A percentile compares a stretch with the other conserved stretches of the same genome.
These are phyloP conservation scores for Triticum turgidum DNA, from an alignment of 176 grass and related monocot genomes.

Conservation along the genomic window DNA sequence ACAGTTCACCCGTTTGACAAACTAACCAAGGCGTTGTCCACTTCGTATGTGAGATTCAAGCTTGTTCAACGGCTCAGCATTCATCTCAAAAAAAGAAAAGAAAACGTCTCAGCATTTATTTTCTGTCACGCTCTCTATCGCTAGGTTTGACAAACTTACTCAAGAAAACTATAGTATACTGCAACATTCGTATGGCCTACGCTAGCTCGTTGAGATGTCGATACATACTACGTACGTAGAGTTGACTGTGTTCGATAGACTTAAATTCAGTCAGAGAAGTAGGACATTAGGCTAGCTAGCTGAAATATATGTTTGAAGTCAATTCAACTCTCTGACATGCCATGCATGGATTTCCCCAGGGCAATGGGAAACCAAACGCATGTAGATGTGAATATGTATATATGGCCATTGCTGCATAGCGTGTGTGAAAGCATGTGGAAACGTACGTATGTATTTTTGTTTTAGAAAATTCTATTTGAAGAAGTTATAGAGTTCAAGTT, in stretches of 20 bases:
- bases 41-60: slow-evolving; percentile 17
- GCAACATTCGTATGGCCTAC: neutral
- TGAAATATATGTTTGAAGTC: slow-evolving; percentile 33
- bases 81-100: too few relatives aligned
- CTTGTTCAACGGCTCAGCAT: slow-evolving; percentile 29
- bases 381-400: neutral
- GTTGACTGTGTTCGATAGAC: neutral
- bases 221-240: neutral
- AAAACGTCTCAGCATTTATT: slow-evolving; percentile 8
- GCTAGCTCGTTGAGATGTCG: neutral
- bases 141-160: slow-evolving; percentile 32
- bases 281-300: neutral
- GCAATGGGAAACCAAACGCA: slow-evolving; percentile 26
- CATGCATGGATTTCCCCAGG: slow-evolving; percentile 16
- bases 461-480: neutral
- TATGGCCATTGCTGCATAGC: neutral
- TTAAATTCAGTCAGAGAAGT: slow-evolving; percentile 22
- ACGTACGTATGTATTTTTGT: slow-evolving; percentile 4
- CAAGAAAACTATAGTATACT: slow-evolving; percentile 1
- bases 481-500: slow-evolving; percentile 12
- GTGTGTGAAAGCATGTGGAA: slow-evolving; percentile 28
- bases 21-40: neutral
- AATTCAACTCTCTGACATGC: slow-evolving; percentile 26
- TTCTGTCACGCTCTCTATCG: slow-evolving; percentile 20
- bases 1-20: slow-evolving; percentile 48